Evolutionary conservation across 306 rosid genomes (phyloP).

Genomic region (Dalbergia oliveri): DNA sequence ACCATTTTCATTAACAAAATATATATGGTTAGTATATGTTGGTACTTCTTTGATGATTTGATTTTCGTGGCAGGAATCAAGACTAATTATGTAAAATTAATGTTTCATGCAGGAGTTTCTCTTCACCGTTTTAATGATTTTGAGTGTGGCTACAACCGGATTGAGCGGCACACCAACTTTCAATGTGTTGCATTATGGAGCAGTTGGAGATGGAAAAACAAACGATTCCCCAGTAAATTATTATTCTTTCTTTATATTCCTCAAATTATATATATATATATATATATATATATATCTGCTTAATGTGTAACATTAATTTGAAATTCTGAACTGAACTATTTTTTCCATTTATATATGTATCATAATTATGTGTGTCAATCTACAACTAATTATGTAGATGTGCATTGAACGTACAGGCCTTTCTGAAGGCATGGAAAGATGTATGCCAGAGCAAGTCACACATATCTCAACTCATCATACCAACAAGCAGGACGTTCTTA

Average conservation of each 20-base stretch:
- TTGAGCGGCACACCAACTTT: conserved; percentile 53
- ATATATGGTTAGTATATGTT: background rate
- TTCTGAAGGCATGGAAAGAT: conserved; percentile 57
- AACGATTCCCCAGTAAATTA: conserved; percentile 54
- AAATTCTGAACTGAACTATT: background rate
- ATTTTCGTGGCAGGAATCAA: background rate
- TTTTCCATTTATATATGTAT: background rate
- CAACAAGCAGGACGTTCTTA: conserved; percentile 51
- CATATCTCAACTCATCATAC: conserved; percentile 42
- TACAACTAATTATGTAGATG: conserved; percentile 6
- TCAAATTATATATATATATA: background rate
- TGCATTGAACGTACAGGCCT: conserved; percentile 49
- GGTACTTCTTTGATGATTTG: no score
- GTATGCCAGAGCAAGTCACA: conserved; percentile 44
- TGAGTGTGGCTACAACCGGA: conserved; percentile 44
- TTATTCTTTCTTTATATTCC: background rate
- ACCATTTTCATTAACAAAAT: background rate
- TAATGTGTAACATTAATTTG: background rate
- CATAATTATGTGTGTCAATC: background rate
- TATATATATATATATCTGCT: no score
- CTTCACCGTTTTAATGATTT: conserved; percentile 29
- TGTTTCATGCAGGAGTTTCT: conserved; percentile 44
- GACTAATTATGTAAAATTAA: conserved; percentile 13
- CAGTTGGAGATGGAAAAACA: conserved; percentile 59
- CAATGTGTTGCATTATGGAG: conserved; percentile 61